phyloP scores from a whole-genome alignment of 306 rosid species.

The Fagus crenata region DNA sequence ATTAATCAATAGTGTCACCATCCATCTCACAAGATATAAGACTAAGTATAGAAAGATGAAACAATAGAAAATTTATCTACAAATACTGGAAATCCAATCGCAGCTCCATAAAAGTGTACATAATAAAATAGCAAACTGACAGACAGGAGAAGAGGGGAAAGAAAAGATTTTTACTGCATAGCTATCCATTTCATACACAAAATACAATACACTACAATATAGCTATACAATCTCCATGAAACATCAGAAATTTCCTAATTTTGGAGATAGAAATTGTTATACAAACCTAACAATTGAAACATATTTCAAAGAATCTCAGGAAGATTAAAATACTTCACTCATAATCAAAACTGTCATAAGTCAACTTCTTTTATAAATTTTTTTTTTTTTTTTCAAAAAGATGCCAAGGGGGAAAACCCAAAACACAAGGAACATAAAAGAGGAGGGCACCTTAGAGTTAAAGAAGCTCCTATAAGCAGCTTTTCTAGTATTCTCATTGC shows the following conservation, averaged over 20 bases:
- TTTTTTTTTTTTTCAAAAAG: too few relatives aligned
- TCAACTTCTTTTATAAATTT: neutral
- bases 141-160: neutral
- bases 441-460: neutral
- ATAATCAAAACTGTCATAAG: neutral
- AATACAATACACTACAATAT: neutral
- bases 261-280: neutral
- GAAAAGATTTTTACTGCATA: neutral
- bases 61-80: neutral
- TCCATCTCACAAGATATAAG: neutral
- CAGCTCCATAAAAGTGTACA: neutral
- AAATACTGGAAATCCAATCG: neutral
- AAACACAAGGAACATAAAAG: neutral
- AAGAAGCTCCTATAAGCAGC: neutral
- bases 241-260: neutral
- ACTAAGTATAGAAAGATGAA: neutral
- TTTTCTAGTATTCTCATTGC: neutral
- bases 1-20: neutral
- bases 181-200: neutral
- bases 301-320: neutral
- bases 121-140: neutral
- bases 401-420: neutral
- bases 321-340: neutral
- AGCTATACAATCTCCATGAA: neutral
- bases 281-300: neutral